phyloP scores from a whole-genome alignment of 805 yeast genomes.

The Diddensiella caesifluorescens region DNA sequence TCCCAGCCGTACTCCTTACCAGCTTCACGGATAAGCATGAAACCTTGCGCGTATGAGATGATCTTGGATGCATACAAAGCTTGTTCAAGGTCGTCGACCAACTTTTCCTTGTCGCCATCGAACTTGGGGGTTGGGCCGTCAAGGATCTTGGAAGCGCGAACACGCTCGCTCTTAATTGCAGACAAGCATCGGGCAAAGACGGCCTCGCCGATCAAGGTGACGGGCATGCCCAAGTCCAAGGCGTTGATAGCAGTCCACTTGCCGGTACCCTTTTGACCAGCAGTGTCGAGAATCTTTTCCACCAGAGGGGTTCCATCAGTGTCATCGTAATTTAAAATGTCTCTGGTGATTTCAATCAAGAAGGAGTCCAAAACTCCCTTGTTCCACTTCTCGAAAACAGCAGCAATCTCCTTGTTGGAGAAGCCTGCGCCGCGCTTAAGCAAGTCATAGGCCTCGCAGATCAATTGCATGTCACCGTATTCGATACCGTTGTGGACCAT shows the following conservation, averaged over 20 bases:
- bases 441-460: slow-evolving; percentile 95
- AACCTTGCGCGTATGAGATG: slow-evolving; percentile 98
- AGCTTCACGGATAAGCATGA: slow-evolving; percentile 98
- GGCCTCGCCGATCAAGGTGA: slow-evolving; percentile 97
- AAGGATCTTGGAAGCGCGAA: slow-evolving; percentile 70
- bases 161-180: slow-evolving; percentile 87
- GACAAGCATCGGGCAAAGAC: slow-evolving; percentile 95
- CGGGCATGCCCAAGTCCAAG: slow-evolving; percentile 96
- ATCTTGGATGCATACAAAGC: slow-evolving; percentile 98
- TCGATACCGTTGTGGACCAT: slow-evolving; percentile 99
- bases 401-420: slow-evolving; percentile 86
- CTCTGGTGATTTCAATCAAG: slow-evolving; percentile 95
- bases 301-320: slow-evolving; percentile 87
- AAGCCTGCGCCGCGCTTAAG: slow-evolving; percentile 92
- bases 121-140: slow-evolving; percentile 70
- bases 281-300: slow-evolving; percentile 93
- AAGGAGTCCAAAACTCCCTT: slow-evolving; percentile 96
- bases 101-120: slow-evolving; percentile 70
- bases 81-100: slow-evolving; percentile 92
- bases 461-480: slow-evolving; percentile 99
- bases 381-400: slow-evolving; percentile 90
- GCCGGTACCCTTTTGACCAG: slow-evolving; percentile 99
- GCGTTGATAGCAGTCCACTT: slow-evolving; percentile 99
- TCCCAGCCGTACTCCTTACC: slow-evolving; percentile 96
- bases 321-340: slow-evolving; percentile 84